These are phyloP conservation scores for Vanrija humicola DNA, from an alignment of 1,284 basidiomycete genomes.

Conservation along the genomic window DNA sequence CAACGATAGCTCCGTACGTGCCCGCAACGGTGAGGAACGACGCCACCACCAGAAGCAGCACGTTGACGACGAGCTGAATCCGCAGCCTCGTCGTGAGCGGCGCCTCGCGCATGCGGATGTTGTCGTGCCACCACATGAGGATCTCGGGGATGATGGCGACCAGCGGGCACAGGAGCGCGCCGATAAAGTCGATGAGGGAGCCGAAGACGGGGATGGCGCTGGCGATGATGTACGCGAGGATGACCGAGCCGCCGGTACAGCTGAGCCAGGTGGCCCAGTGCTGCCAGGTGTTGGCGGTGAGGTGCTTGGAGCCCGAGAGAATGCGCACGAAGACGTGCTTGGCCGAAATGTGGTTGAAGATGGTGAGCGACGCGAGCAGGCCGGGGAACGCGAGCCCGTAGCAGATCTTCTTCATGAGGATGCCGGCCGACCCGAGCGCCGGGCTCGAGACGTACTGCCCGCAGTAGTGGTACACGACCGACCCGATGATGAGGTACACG, in stretches of 20 bases:
- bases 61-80: conserved; percentile 22
- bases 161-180: conserved; percentile 24
- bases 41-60: conserved; percentile 30
- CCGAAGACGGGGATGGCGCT: conserved; percentile 22
- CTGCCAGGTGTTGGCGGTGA: conserved; percentile 26
- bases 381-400: conserved; percentile 46
- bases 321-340: conserved; percentile 36
- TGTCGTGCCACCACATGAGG: conserved; percentile 34
- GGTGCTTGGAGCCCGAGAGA: conserved; percentile 31
- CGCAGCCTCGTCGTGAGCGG: conserved; percentile 8
- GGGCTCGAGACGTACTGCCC: conserved; percentile 29
- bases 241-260: conserved; percentile 13
- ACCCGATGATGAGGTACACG: conserved; percentile 24
- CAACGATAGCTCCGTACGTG: conserved; percentile 25
- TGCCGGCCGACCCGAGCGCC: conserved; percentile 30
- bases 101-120: conserved; percentile 7
- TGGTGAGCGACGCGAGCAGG: conserved; percentile 18
- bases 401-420: conserved; percentile 30
- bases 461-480: conserved; percentile 34
- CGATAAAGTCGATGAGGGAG: conserved; percentile 29
- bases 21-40: conserved; percentile 25
- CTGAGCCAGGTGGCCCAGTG: conserved; percentile 40
- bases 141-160: conserved; percentile 21
- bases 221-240: conserved; percentile 29
- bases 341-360: conserved; percentile 17